Percentiles rank a stretch among this genome's conserved stretches.
Evolutionary conservation across 2,329 filamentous ascomycete genomes (phyloP).

Genomic region (Stenocarpella maydis): DNA sequence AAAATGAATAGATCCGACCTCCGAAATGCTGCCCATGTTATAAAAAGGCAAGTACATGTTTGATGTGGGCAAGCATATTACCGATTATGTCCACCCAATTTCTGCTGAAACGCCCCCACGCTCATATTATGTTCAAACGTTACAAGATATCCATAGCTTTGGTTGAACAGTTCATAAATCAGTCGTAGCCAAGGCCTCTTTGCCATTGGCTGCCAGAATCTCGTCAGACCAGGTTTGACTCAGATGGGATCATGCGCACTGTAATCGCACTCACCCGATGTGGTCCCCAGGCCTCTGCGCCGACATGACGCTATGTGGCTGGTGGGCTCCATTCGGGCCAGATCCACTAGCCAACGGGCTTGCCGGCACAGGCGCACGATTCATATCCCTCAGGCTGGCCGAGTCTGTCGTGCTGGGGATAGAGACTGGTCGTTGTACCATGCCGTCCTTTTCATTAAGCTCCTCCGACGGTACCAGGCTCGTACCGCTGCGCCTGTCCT

Average conservation of each 20-base stretch:
- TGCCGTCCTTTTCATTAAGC: constrained; percentile 36
- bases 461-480: constrained; percentile 53
- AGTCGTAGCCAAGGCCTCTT: constrained; percentile 63
- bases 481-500: constrained; percentile 56
- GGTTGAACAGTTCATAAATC: constrained; percentile 34
- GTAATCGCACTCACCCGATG: constrained; percentile 52
- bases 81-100: constrained; percentile 7
- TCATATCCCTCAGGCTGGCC: constrained; percentile 38
- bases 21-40: constrained; percentile 3
- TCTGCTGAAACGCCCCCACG: background rate
- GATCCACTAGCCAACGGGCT: constrained; percentile 43
- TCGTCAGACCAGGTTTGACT: constrained; percentile 39
- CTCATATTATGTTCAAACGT: constrained; percentile 26
- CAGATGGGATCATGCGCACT: background rate
- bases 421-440: constrained; percentile 37
- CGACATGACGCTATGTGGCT: constrained; percentile 50
- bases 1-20: background rate
- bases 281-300: constrained; percentile 51
- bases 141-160: constrained; percentile 8
- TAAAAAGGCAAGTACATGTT: background rate
- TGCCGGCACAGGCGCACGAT: constrained; percentile 37
- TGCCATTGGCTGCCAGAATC: constrained; percentile 59
- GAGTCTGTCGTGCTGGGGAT: constrained; percentile 38
- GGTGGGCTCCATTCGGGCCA: constrained; percentile 47
- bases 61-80: constrained; percentile 21